Evolutionary conservation across 2,329 filamentous ascomycete genomes (phyloP), one percentile per base, ranked within the genome.

Genomic region (Botrytis pseudocinerea): DNA sequence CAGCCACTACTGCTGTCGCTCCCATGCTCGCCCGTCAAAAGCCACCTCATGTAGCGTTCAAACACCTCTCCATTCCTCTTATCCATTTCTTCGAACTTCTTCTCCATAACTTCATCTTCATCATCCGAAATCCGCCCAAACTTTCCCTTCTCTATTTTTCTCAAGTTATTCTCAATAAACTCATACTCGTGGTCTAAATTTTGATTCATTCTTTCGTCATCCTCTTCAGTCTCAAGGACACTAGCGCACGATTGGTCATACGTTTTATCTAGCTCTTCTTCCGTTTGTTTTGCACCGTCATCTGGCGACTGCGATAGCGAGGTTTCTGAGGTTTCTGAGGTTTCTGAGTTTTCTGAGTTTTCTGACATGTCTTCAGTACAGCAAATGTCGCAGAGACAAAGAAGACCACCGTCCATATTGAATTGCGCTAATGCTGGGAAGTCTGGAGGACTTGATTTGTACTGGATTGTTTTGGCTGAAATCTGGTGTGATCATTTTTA

Each of bases 401-500:
- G 35, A 28, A 54, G n/a, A 54, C 2, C 51, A n/a, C n/a, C 51
- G n/a, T 61, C 10, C 22, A 61, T 38, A 2, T 9, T 61, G 12
- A 61, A 25, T n/a, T 18, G 48, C 6, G 22, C 25, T 0, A 14
- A 6, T 51, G 48, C 14, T 16, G 6, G 28, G n/a, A 54, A 28
- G 16, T 12, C 4, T 8, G n/a, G 14, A 18, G 2, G 12, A 54
- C 3, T 18, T 3, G 8, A 18, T 28, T 18, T 28, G 14, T 5
- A 8, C 28, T 28, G n/a, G 6, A 18, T 0, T 0, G 1, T 0
- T 54, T 54, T 6, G 5, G 5, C 32, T 16, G 1, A 12, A n/a
- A 28, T 5, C 0, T 18, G 0, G 6, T 54, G 51, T 54, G n/a
- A 1, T 28, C 0, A 54, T 28, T 18, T 28, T 16, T 25, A 2